Percentiles rank a stretch among this genome's conserved stretches.
Evolutionary conservation across 2,329 filamentous ascomycete species (phyloP).

Genomic region (Penicillium frequentans): DNA sequence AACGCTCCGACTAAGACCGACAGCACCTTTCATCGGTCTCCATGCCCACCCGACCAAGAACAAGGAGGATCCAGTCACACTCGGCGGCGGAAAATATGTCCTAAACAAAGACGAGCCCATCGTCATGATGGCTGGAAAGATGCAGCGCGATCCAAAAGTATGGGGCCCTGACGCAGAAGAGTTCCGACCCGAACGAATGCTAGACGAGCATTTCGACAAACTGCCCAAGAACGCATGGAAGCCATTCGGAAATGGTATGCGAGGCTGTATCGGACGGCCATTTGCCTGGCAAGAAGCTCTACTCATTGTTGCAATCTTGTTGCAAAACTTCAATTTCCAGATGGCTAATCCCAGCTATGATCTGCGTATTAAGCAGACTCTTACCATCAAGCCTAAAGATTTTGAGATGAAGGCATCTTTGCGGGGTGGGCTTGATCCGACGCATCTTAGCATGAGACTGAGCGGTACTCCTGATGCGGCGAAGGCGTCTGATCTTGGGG

Average conservation of each 20-base stretch:
- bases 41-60: constrained; percentile 47
- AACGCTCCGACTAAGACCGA: constrained; percentile 60
- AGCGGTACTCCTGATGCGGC: constrained; percentile 14
- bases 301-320: constrained; percentile 60
- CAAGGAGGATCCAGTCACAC: constrained; percentile 43
- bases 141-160: constrained; percentile 63
- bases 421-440: constrained; percentile 50
- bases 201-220: constrained; percentile 66
- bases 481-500: constrained; percentile 8
- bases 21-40: constrained; percentile 57
- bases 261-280: constrained; percentile 69
- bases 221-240: constrained; percentile 67
- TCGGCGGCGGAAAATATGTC: constrained; percentile 63
- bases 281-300: constrained; percentile 75
- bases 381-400: constrained; percentile 50
- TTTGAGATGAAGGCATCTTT: constrained; percentile 63
- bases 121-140: constrained; percentile 50
- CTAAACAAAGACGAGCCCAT: constrained; percentile 56
- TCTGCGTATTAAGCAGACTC: constrained; percentile 39
- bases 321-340: constrained; percentile 71
- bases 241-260: constrained; percentile 71
- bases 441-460: constrained; percentile 42
- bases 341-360: constrained; percentile 57
- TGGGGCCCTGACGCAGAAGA: constrained; percentile 65
- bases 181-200: constrained; percentile 71